Conservation (phyloP, 2,329 filamentous ascomycete species). For the Parastagonospora nodorum region DNA sequence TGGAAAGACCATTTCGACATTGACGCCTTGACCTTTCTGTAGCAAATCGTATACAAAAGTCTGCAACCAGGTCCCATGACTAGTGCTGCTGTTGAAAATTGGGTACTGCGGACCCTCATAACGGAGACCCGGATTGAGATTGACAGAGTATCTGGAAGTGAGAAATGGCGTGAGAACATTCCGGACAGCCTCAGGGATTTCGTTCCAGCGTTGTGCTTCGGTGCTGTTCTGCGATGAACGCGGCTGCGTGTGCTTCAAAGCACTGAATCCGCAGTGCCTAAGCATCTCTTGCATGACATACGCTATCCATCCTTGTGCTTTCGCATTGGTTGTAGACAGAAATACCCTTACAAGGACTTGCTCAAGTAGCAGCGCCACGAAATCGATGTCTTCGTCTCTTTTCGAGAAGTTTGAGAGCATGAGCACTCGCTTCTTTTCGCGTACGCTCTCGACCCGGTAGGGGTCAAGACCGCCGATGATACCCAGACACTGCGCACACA, state of each 20-base stretch:
- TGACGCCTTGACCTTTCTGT: slow-evolving; percentile 73
- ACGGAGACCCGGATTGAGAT: slow-evolving; percentile 34
- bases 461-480: slow-evolving; percentile 90
- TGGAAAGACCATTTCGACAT: slow-evolving; percentile 77
- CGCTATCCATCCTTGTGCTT: slow-evolving; percentile 86
- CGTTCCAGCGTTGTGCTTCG: slow-evolving; percentile 75
- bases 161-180: slow-evolving; percentile 89
- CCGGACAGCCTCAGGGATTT: slow-evolving; percentile 75
- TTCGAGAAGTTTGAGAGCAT: slow-evolving; percentile 85
- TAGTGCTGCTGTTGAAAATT: slow-evolving; percentile 70
- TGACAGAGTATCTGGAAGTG: slow-evolving; percentile 79
- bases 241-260: slow-evolving; percentile 57
- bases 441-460: slow-evolving; percentile 80
- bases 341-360: slow-evolving; percentile 91
- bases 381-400: slow-evolving; percentile 79
- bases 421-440: slow-evolving; percentile 81
- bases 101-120: slow-evolving; percentile 64
- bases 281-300: slow-evolving; percentile 94
- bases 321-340: slow-evolving; percentile 84
- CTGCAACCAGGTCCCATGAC: slow-evolving; percentile 82
- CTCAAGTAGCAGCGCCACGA: slow-evolving; percentile 82
- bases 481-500: slow-evolving; percentile 83
- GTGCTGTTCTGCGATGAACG: slow-evolving; percentile 60
- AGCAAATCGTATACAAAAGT: slow-evolving; percentile 81
- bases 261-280: slow-evolving; percentile 72